A percentile compares a stretch with the other conserved stretches of the same genome.
phyloP scores from a whole-genome alignment of 495 filamentous ascomycete genomes.

The Aspergillus asperescens region DNA sequence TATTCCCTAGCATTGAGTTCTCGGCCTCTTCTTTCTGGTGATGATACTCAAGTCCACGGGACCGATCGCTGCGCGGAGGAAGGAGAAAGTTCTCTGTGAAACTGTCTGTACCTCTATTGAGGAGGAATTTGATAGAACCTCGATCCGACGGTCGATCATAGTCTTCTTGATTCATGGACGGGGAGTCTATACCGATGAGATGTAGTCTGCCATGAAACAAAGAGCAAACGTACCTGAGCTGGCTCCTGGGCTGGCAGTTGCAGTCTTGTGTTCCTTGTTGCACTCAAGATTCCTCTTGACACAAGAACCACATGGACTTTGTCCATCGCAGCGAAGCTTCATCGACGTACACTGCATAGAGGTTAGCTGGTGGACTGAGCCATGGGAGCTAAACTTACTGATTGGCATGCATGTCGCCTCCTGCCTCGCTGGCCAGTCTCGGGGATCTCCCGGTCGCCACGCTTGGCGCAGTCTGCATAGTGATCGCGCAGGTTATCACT shows the following conservation, averaged over 20 bases:
- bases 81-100: slow-evolving; percentile 43
- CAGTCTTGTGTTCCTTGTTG: slow-evolving; percentile 33
- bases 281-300: slow-evolving; percentile 40
- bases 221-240: slow-evolving; percentile 17
- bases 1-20: slow-evolving; percentile 13
- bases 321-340: slow-evolving; percentile 49
- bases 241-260: slow-evolving; percentile 8
- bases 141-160: slow-evolving; percentile 34
- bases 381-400: slow-evolving; percentile 22
- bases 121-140: slow-evolving; percentile 45
- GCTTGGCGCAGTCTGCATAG: slow-evolving; percentile 38
- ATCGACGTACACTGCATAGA: slow-evolving; percentile 42
- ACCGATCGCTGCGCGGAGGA: slow-evolving; percentile 38
- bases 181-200: slow-evolving; percentile 15
- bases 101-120: slow-evolving; percentile 43
- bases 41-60: slow-evolving; percentile 32
- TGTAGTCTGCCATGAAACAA: background rate
- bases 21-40: slow-evolving; percentile 26
- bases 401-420: slow-evolving; percentile 45
- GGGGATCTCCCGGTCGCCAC: slow-evolving; percentile 40
- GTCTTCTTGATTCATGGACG: slow-evolving; percentile 22
- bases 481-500: slow-evolving; percentile 47
- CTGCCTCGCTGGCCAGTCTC: slow-evolving; percentile 44
- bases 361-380: slow-evolving; percentile 1
- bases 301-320: slow-evolving; percentile 44